These are phyloP conservation scores for Candida koratica DNA, from an alignment of 805 yeast genomes.

Conservation along the genomic window DNA sequence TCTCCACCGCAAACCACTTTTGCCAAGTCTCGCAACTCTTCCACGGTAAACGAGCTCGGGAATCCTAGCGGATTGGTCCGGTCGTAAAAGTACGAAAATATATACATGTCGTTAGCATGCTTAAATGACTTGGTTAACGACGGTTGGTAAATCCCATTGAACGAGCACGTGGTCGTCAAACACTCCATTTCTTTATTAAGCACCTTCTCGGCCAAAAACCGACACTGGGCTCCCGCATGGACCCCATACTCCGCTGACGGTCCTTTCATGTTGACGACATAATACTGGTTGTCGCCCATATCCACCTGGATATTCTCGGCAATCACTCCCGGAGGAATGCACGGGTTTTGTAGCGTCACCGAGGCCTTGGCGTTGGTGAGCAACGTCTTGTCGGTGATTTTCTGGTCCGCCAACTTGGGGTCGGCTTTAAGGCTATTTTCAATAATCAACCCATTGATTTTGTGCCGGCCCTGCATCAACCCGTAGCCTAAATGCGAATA, in stretches of 20 bases:
- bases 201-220: slow-evolving; percentile 74
- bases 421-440: slow-evolving; percentile 39
- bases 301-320: slow-evolving; percentile 63
- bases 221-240: slow-evolving; percentile 76
- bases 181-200: slow-evolving; percentile 83
- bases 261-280: slow-evolving; percentile 61
- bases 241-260: slow-evolving; percentile 35
- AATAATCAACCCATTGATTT: slow-evolving; percentile 66
- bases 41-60: slow-evolving; percentile 84
- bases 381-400: slow-evolving; percentile 24
- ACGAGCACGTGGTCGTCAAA: slow-evolving; percentile 77
- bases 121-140: slow-evolving; percentile 76
- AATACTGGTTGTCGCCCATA: slow-evolving; percentile 39
- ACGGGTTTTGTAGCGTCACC: slow-evolving; percentile 65
- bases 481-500: slow-evolving; percentile 96
- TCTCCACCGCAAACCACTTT: slow-evolving; percentile 83
- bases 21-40: slow-evolving; percentile 79
- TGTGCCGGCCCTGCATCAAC: slow-evolving; percentile 87
- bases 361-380: slow-evolving; percentile 31
- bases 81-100: slow-evolving; percentile 94
- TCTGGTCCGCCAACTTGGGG: slow-evolving; percentile 19
- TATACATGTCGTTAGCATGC: slow-evolving; percentile 69
- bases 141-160: slow-evolving; percentile 97
- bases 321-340: slow-evolving; percentile 73
- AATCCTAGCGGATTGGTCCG: slow-evolving; percentile 91